Evolutionary conservation across 148 eudicot species (phyloP).

Genomic region (Cornus suecica): DNA sequence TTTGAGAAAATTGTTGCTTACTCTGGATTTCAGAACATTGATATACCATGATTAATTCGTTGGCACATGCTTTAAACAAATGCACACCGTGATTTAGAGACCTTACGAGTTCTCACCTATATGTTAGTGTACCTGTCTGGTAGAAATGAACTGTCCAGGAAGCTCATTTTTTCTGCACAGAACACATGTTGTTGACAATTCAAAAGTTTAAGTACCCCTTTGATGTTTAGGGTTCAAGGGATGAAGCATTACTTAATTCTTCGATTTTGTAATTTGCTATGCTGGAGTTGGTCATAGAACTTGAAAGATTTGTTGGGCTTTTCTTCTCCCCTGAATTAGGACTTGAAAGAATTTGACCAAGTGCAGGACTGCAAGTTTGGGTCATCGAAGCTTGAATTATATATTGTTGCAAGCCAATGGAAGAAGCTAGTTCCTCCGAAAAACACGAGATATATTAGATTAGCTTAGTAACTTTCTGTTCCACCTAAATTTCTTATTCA

Average conservation of each 20-base stretch:
- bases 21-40: neutral
- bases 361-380: neutral
- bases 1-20: slow-evolving; percentile 2
- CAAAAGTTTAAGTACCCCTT: neutral
- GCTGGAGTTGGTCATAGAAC: neutral
- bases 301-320: neutral
- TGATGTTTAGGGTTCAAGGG: neutral
- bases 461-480: neutral
- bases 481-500: neutral
- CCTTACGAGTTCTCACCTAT: neutral
- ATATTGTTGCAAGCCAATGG: neutral
- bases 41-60: neutral
- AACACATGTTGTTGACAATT: neutral
- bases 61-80: neutral
- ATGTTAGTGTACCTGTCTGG: too few species aligned
- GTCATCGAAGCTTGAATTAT: neutral
- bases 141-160: too few species aligned
- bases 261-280: neutral
- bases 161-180: neutral
- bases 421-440: neutral
- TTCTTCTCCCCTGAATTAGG: too few species aligned
- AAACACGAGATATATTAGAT: neutral
- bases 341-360: neutral
- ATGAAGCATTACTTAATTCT: neutral
- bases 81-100: neutral